Conservation (phyloP, 345 rosid species). For the Salix arbutifolia region DNA sequence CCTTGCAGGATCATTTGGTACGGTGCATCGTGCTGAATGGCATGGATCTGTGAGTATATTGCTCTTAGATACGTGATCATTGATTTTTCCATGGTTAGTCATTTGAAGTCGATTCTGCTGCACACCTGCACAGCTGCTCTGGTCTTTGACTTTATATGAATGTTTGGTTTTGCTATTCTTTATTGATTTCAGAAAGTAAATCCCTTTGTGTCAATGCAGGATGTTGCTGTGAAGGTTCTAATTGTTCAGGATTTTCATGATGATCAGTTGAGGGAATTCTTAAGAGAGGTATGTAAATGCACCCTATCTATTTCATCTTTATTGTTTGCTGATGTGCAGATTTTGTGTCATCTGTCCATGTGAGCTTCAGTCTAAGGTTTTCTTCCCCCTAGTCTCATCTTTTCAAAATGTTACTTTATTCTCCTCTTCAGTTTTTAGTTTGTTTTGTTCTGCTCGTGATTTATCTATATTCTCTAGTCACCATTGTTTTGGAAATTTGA, state of each 20-base stretch:
- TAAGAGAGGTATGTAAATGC: constrained; percentile 62
- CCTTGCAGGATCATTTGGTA: constrained; percentile 84
- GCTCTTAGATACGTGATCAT: background rate
- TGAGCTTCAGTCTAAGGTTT: background rate
- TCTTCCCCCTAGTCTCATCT: too few species aligned
- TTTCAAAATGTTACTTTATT: background rate
- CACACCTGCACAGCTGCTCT: background rate
- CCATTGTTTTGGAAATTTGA: background rate
- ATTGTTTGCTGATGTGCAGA: background rate
- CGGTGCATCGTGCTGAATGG: constrained; percentile 99
- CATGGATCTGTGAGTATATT: constrained; percentile 80
- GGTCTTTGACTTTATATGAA: background rate
- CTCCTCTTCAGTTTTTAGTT: background rate
- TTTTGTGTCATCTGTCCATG: background rate
- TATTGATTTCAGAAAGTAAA: constrained; percentile 3
- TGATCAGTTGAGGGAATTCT: constrained; percentile 83
- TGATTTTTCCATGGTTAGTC: background rate
- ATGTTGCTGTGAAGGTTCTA: constrained; percentile 90
- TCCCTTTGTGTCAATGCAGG: constrained; percentile 44
- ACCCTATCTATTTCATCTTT: background rate
- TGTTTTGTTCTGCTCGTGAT: background rate
- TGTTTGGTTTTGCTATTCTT: background rate
- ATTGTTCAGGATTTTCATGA: constrained; percentile 81
- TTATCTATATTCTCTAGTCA: background rate
- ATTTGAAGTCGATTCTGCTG: background rate